Evolutionary conservation across 1,284 basidiomycete genomes (phyloP).

Genomic region (Thelephora terrestris): DNA sequence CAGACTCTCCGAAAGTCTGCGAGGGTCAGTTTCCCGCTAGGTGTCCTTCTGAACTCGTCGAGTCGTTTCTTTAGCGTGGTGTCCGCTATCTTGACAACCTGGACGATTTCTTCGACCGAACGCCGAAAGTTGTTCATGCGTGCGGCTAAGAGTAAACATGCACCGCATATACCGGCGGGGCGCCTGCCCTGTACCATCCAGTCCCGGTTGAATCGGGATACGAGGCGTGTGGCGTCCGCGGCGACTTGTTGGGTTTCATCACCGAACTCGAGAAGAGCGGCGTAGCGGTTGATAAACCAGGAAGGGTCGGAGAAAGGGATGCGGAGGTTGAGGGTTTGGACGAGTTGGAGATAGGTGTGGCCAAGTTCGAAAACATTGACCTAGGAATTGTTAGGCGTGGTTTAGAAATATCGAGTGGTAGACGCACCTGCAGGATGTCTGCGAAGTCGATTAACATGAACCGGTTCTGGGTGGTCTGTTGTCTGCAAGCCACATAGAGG

Average conservation of each 20-base stretch:
- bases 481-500: constrained; percentile 88
- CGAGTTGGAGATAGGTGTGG: constrained; percentile 90
- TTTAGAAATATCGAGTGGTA: not conserved
- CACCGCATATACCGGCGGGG: constrained; percentile 96
- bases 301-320: constrained; percentile 92
- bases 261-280: constrained; percentile 94
- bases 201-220: constrained; percentile 91
- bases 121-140: constrained; percentile 98
- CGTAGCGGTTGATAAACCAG: constrained; percentile 95
- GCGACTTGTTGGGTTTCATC: constrained; percentile 90
- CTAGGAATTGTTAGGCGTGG: constrained; percentile 28
- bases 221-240: constrained; percentile 88
- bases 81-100: constrained; percentile 97
- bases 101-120: constrained; percentile 90
- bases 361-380: constrained; percentile 98
- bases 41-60: constrained; percentile 92
- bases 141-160: constrained; percentile 88
- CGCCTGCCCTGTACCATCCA: constrained; percentile 96
- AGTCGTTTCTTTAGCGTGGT: constrained; percentile 88
- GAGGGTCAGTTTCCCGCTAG: constrained; percentile 78
- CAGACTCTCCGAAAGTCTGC: constrained; percentile 89
- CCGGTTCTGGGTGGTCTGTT: constrained; percentile 72
- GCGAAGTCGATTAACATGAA: constrained; percentile 99
- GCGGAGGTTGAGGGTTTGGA: constrained; percentile 81
- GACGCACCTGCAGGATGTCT: constrained; percentile 73